Conservation (phyloP, 345 rosid species). For the Populus pruinosa region DNA sequence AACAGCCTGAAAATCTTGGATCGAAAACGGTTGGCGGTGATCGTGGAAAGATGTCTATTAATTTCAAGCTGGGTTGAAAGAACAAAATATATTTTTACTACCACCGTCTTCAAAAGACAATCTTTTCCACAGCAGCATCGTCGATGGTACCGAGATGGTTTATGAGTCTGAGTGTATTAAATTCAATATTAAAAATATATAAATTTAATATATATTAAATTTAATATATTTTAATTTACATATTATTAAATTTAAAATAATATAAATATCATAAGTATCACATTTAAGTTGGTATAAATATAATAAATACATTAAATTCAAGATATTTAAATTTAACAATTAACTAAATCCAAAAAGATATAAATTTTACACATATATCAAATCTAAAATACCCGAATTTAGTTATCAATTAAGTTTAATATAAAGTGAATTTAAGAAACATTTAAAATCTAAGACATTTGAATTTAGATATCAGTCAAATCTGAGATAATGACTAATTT, state of each 20-base stretch:
- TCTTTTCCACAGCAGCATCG: no score
- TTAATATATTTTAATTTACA: no score
- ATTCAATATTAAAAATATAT: fast-evolving
- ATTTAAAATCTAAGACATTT: fast-evolving
- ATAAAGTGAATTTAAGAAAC: fast-evolving
- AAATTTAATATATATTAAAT: fast-evolving
- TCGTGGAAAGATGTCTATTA: no score
- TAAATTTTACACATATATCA: fast-evolving
- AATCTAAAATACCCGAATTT: fast-evolving
- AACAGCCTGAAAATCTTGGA: no score
- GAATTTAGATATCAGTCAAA: fast-evolving
- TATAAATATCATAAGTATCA: fast-evolving
- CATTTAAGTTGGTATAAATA: no score
- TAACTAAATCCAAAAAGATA: fast-evolving
- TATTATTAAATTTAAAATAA: fast-evolving
- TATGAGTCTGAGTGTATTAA: fast-evolving
- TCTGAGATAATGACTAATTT: fast-evolving
- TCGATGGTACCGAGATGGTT: no score
- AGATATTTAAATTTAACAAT: fast-evolving
- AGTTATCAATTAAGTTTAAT: fast-evolving
- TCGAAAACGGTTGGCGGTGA: no score
- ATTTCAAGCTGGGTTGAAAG: no score
- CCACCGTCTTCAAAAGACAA: no score
- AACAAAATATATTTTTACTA: no score
- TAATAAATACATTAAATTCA: no score